Base-by-base conservation (phyloP, 805 yeast species). In the Babjeviella inositovora region DNA sequence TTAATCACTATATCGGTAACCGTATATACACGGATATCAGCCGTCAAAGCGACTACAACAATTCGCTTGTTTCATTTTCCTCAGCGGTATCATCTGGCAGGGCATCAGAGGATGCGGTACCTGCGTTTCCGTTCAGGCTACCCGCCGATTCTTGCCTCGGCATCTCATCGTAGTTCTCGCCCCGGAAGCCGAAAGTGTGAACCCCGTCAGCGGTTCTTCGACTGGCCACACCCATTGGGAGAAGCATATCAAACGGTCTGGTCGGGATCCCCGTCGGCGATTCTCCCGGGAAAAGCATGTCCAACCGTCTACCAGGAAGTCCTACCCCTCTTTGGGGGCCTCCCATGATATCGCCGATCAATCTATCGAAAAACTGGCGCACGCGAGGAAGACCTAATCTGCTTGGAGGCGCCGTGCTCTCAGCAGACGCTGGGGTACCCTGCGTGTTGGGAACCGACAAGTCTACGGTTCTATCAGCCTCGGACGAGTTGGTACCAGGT, bases 171-270 rank as follows among this genome's bases (percentile, higher is more conserved):
- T 43, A 30, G 13, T 43, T 44, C 26, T 43, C 47, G 18, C 43
- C 33, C 4, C 53, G 41, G n/a, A n/a, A n/a, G n/a, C n/a, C n/a
- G 27, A 25, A 25, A 6, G 68, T 59, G n/a, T 41, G 52, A 2
- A 58, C 61, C 2, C 70, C 70, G 21, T 31, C 34, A 1, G 49
- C 36, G 1, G 62, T 58, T 28, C 70, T 40, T 27, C 64, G 48
- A 31, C 69, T 62, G 8, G 57, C 39, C 7, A 64, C 60, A 2
- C 69, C 70, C 3, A 55, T 32, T 1, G 70, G 58, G 32, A 64
- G 62, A 19, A 53, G 29, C 5, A 28, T 36, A 13, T 28, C 35
- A 5, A 11, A 6, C 9, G 9, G 6, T 6, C 20, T 9, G 10
- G 26, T 6, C 11, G 5, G 28, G 25, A 14, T 26, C 31, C 16